These are phyloP conservation scores for Colletotrichum echinochloae DNA, from an alignment of 2,329 filamentous ascomycete species.

Conservation along the genomic window DNA sequence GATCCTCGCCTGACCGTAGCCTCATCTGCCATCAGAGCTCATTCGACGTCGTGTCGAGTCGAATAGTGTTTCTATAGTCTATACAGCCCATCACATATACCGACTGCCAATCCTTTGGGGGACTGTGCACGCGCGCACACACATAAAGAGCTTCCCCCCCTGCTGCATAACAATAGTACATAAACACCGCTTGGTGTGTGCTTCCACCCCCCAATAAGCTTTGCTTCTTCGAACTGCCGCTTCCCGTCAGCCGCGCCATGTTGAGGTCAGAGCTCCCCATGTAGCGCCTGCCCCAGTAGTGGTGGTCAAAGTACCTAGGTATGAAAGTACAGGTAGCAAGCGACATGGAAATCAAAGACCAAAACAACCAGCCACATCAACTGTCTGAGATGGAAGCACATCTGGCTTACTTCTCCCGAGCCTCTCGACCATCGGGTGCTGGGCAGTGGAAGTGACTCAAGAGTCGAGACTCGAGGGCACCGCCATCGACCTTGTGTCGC, in stretches of 20 bases:
- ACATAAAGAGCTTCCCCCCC: constrained; percentile 10
- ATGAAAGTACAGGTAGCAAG: not conserved
- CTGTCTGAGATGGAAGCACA: constrained; percentile 1
- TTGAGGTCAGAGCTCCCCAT: constrained; percentile 21
- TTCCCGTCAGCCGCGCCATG: constrained; percentile 20
- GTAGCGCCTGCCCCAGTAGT: too few relatives aligned
- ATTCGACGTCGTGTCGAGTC: not conserved
- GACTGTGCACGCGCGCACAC: constrained; percentile 31
- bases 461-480: not conserved
- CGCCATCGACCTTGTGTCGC: constrained; percentile 5
- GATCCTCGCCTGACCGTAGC: constrained; percentile 19
- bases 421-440: not conserved
- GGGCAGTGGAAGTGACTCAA: constrained; percentile 28
- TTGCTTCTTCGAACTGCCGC: constrained; percentile 35
- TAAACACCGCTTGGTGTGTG: not conserved
- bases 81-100: constrained; percentile 24
- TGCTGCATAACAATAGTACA: not conserved
- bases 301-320: too few relatives aligned
- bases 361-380: not conserved
- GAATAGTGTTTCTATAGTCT: not conserved
- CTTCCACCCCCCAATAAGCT: not conserved
- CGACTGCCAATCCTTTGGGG: constrained; percentile 23
- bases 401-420: not conserved
- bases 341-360: not conserved
- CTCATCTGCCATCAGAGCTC: constrained; percentile 23